These are phyloP conservation scores for Piper betle DNA, from an alignment of 164 flowering plant genomes.

Conservation along the genomic window DNA sequence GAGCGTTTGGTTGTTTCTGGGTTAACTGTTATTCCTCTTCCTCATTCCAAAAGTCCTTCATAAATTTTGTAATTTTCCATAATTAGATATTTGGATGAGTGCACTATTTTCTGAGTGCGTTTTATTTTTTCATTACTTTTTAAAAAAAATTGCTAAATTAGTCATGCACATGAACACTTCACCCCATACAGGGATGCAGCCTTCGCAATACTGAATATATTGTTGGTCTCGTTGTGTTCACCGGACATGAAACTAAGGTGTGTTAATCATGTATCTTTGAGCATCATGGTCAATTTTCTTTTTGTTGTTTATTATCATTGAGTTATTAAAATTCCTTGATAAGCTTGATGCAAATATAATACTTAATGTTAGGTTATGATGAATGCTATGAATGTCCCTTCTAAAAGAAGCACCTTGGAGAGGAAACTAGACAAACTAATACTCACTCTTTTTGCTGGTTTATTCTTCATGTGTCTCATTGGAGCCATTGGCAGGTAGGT, in stretches of 20 bases:
- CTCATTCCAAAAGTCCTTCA: neutral
- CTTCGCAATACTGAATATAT: slow-evolving; percentile 86
- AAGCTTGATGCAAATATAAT: neutral
- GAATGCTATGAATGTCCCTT: slow-evolving; percentile 98
- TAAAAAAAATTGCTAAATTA: neutral
- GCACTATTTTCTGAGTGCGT: neutral
- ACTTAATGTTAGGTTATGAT: slow-evolving; percentile 79
- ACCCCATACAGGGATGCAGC: slow-evolving; percentile 68
- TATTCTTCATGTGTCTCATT: slow-evolving; percentile 76
- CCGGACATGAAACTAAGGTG: slow-evolving; percentile 98
- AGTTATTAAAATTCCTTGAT: neutral
- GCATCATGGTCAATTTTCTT: neutral
- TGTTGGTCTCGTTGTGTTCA: slow-evolving; percentile 76
- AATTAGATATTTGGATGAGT: neutral
- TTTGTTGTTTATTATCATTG: neutral
- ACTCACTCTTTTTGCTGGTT: slow-evolving; percentile 56
- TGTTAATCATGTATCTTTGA: slow-evolving; percentile 2
- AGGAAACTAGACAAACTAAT: slow-evolving; percentile 97
- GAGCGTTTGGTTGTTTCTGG: neutral
- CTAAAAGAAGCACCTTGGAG: slow-evolving; percentile 94
- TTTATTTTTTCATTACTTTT: neutral
- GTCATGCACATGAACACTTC: neutral
- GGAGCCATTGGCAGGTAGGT: slow-evolving; percentile 89
- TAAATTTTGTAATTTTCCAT: neutral
- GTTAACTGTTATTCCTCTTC: neutral